Percentiles rank a stretch among this genome's conserved stretches.
These are phyloP conservation scores for Eucalyptus pauciflora DNA, from an alignment of 345 rosid species.

Conservation along the genomic window DNA sequence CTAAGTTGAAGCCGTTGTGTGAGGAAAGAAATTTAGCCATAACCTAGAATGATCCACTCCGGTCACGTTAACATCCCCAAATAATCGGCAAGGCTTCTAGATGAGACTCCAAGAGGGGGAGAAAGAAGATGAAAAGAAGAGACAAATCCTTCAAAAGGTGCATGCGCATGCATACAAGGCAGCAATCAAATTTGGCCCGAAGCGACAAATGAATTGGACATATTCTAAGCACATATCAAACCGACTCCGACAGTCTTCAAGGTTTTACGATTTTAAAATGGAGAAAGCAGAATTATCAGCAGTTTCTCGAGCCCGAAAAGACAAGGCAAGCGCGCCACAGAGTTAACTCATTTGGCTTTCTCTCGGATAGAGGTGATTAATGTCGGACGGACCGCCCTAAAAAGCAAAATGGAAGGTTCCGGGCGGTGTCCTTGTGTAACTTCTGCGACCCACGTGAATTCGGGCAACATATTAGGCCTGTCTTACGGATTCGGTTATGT, in stretches of 20 bases:
- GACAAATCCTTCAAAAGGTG: neutral
- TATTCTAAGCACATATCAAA: neutral
- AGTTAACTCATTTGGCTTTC: fast-evolving
- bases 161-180: neutral
- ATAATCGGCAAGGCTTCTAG: neutral
- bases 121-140: neutral
- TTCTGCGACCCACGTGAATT: neutral
- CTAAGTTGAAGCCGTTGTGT: fast-evolving
- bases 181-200: neutral
- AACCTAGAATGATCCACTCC: neutral
- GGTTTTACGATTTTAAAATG: fast-evolving
- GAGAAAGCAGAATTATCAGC: neutral
- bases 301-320: neutral
- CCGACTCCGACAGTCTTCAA: neutral
- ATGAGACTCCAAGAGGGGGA: neutral
- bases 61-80: neutral
- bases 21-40: neutral
- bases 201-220: neutral
- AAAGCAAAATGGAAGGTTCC: neutral
- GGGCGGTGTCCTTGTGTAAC: neutral
- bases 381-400: fast-evolving
- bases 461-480: neutral
- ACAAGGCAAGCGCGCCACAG: neutral
- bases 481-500: fast-evolving
- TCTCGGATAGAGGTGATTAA: neutral